Conservation (phyloP, 345 rosid genomes). For the Boechera retrofracta region DNA sequence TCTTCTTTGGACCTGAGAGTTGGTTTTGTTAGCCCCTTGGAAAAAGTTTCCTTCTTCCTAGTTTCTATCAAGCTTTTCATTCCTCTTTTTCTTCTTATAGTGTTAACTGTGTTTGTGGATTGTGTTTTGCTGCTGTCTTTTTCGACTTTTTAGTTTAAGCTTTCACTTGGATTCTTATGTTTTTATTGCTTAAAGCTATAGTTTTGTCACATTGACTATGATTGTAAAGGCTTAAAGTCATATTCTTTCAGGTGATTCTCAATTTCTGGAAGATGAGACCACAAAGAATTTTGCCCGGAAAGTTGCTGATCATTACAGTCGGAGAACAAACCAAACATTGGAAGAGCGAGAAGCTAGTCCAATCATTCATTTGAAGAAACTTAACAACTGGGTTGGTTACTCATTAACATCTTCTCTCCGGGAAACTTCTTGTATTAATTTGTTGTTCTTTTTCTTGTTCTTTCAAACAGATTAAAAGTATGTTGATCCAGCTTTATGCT, state of each 20-base stretch:
- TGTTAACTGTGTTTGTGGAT: slow-evolving; percentile 10
- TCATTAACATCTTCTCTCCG: slow-evolving; percentile 19
- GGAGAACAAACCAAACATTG: slow-evolving; percentile 94
- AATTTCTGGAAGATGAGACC: slow-evolving; percentile 67
- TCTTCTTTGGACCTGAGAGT: background rate
- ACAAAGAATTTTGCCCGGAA: slow-evolving; percentile 67
- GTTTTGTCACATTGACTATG: background rate
- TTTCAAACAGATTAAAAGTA: slow-evolving; percentile 89
- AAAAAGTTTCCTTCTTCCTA: slow-evolving; percentile 18
- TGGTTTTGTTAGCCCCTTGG: background rate
- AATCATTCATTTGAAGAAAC: slow-evolving; percentile 91
- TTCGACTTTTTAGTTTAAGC: background rate
- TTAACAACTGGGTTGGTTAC: slow-evolving; percentile 84
- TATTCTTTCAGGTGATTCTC: slow-evolving; percentile 63
- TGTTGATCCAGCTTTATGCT: slow-evolving; percentile 89
- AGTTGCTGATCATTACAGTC: slow-evolving; percentile 95
- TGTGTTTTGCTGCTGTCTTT: slow-evolving; percentile 14
- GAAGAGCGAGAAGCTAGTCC: slow-evolving; percentile 99
- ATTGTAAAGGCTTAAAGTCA: slow-evolving; percentile 21
- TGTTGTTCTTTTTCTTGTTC: background rate
- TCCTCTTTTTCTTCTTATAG: background rate
- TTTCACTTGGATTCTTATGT: background rate
- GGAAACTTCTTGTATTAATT: background rate
- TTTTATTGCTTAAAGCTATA: background rate
- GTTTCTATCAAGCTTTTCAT: slow-evolving; percentile 4